Base-by-base conservation (phyloP, 2,329 filamentous ascomycete genomes). In the Chaetothyriales sp. region DNA sequence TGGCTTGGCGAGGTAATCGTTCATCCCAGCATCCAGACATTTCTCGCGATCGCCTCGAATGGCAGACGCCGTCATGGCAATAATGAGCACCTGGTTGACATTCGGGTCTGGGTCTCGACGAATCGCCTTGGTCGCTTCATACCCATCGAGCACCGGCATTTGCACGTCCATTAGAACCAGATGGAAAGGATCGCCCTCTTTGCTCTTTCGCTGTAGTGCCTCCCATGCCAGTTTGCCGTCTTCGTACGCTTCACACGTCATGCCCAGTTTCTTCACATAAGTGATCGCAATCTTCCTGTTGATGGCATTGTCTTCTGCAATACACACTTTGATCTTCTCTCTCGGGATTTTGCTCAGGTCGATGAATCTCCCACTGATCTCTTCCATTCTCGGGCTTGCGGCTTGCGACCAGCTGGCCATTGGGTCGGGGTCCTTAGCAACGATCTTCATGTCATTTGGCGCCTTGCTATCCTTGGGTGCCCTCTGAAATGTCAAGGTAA, bases 21-120 rank as follows among this genome's bases (percentile, higher is more conserved):
- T 95, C 90, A 96, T 96, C 44, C 90, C 90, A 1, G 87, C 86
- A 47, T 88, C 86, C n/a, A 95, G 71, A 60, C 90, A 95, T 68
- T 94, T 95, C 65, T 96, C 90, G 46, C 89, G 77, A 64, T 96
- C 90, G 18, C 90, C 90, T 64, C 92, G 85, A 54, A 96, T 96
- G 2, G 90, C 90, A 22, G 83, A 89, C 1, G 90, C 90, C 1
- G 90, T 96, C 90, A 96, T 95, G 50, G 90, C 90, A 60, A 96
- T 95, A 47, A 96, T 85, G n/a, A 95, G 73, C 1, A 93, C 79
- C 57, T 86, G 81, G 49, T 86, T 77, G 9, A 96, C 86, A 6
- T 78, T 77, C 36, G 87, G 82, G 52, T 87, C 77, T 0, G 78
- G 65, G 64, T 95, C 88, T 58, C 65, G 58, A 18, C 71, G 65